Base-by-base conservation (phyloP, 2,329 filamentous ascomycete genomes). In the Aspergillus sp. region DNA sequence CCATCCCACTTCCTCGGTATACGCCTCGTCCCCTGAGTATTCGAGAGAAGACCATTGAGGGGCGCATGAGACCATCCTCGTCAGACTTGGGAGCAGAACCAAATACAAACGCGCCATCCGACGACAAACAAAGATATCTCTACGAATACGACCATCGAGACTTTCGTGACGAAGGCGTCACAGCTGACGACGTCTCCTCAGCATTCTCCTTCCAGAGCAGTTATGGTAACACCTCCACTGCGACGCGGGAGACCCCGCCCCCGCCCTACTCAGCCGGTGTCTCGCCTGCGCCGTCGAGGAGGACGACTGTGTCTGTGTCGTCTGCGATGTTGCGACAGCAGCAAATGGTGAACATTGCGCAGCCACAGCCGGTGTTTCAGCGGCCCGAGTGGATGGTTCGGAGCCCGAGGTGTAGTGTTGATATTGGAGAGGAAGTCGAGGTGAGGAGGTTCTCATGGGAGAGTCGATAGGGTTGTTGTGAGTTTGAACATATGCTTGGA, bases 201-300 rank as follows among this genome's bases (percentile, higher is more conserved):
- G 61, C 65, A 9, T 58, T 70, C 44, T 72, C 69, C 7, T 67
- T 69, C 45, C 67, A 68, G 2, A 72, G 69, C 53, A 71, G 67
- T 45, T 70, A 69, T 52, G 69, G 69, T 5, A 71, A 72, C 48
- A 72, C 69, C 3, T 72, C 69, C 0, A 72, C 69, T 3, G 69
- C 69, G 7, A 72, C 69, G 4, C 56, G 67, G 13, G 69, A 71
- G 32, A 71, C 69, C 0, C 69, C 68, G 2, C 69, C 69, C 3
- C 69, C 69, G 25, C 67, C 69, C 7, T 72, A 72, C 45, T 71
- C 69, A 2, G 58, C 65, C 2, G 59, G 58, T 0, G 48, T 53
- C 2, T 64, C 64, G 37, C 52, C 62, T 12, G 50, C 59, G 17
- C 61, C 62, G 13, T 65, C 67, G 2, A 57, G 61, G 41, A 62